Evolutionary conservation across 345 rosid genomes (phyloP), one percentile per base, ranked within the genome.

Genomic region (Carallia brachiata): DNA sequence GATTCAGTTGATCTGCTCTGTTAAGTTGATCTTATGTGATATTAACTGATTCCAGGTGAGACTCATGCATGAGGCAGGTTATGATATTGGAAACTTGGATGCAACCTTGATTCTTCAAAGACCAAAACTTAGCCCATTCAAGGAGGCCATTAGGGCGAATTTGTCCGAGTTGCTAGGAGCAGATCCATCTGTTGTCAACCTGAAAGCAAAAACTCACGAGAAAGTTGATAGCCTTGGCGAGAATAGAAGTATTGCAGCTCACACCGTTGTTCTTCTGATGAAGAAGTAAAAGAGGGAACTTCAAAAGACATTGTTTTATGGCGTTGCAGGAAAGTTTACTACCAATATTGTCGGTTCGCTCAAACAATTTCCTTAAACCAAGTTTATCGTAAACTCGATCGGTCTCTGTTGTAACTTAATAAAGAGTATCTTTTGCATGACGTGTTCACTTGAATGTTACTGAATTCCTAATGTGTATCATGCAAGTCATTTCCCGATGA

Each of bases 151-250:
- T 66, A 68, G 86, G 78, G 66, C 84, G 75, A 90, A 88, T 79
- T 77, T 95, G 57, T 84, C 85, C 5, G 69, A 87, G 80, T 82
- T 95, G 59, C 92, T 95, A 0, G 99, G 97, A 61, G 89, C 92
- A n/a, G 94, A 95, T 57, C 85, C 87, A 2, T 77, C 84, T n/a
- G 86, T 81, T 7, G 81, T 95, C 52, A 92, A 92, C 79, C 75
- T 90, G 55, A 92, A 95, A 77, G 99, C 96, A 2, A 95, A 95
- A 84, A 89, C 98, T 4, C 91, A 92, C 36, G 88, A 92, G 78
- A 95, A 89, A 78, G 99, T 92, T 1, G 96, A 95, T 69, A 95
- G 97, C 74, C 90, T 92, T 0, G 98, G 99, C 28, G 98, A 95
- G 76, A 95, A 95, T 74, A 77, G 94, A 69, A 92, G 94, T 67